Evolutionary conservation across 2,329 filamentous ascomycete genomes (phyloP).

Genomic region (Colletotrichum sp.): DNA sequence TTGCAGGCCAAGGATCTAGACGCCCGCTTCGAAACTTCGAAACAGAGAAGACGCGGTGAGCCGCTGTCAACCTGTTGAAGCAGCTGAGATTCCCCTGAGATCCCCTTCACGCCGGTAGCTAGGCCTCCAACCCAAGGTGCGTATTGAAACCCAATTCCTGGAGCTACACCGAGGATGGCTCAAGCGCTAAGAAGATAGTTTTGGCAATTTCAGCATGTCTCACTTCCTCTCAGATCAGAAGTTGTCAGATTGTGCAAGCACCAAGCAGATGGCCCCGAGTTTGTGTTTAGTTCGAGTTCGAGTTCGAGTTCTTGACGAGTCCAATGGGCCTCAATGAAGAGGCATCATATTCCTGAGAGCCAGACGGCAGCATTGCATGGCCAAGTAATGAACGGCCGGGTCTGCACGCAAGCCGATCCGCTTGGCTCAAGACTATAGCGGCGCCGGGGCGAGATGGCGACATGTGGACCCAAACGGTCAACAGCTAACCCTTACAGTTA

Average conservation of each 20-base stretch:
- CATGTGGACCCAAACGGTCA: background rate
- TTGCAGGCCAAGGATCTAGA: background rate
- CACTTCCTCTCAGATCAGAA: background rate
- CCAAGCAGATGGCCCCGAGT: background rate
- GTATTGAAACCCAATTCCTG: background rate
- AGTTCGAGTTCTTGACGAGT: background rate
- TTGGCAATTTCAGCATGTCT: background rate
- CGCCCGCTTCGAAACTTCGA: background rate
- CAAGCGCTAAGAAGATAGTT: background rate
- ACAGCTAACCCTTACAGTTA: background rate
- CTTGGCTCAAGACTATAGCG: background rate
- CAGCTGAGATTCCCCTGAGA: background rate
- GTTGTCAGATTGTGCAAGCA: background rate
- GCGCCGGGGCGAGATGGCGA: background rate
- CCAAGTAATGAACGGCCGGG: background rate
- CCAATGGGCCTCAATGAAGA: background rate
- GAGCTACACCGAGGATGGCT: background rate
- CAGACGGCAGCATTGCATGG: background rate
- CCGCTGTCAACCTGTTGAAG: conserved; percentile 7
- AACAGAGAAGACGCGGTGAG: conserved; percentile 5
- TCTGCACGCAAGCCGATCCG: background rate
- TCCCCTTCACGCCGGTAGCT: background rate
- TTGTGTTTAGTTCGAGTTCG: background rate
- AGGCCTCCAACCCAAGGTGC: background rate
- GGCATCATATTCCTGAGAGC: background rate